Evolutionary conservation across 2,329 filamentous ascomycete genomes (phyloP).

Genomic region (Cladophialophora exuberans): DNA sequence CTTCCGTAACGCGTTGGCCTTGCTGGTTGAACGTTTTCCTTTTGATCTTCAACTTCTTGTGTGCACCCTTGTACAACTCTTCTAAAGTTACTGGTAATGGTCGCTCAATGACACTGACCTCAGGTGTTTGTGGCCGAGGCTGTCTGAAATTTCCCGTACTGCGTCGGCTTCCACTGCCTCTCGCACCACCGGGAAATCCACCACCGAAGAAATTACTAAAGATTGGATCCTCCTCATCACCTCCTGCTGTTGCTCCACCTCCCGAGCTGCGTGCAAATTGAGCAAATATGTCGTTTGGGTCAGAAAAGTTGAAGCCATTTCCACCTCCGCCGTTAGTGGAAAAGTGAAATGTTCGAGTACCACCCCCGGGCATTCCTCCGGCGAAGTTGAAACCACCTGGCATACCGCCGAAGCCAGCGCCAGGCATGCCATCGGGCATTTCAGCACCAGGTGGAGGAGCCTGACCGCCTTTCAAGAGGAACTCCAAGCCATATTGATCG

Average conservation of each 20-base stretch:
- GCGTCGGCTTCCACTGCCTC: conserved; percentile 45
- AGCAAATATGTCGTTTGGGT: conserved; percentile 80
- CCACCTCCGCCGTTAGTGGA: conserved; percentile 51
- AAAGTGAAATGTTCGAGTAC: conserved; percentile 55
- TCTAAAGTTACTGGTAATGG: conserved; percentile 80
- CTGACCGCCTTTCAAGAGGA: conserved; percentile 78
- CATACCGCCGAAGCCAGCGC: conserved; percentile 53
- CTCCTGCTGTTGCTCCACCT: conserved; percentile 49
- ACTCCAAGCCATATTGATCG: conserved; percentile 92
- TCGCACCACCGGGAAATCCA: conserved; percentile 42
- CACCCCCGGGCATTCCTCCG: conserved; percentile 54
- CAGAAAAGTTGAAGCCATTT: conserved; percentile 78
- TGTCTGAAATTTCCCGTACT: conserved; percentile 34
- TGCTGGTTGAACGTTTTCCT: conserved; percentile 88
- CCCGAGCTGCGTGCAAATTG: conserved; percentile 71
- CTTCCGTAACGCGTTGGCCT: conserved; percentile 82
- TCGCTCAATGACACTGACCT: conserved; percentile 89
- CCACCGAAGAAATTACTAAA: conserved; percentile 58
- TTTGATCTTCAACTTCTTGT: conserved; percentile 98
- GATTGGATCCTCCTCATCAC: conserved; percentile 60
- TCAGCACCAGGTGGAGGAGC: conserved; percentile 65
- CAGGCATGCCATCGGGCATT: conserved; percentile 53
- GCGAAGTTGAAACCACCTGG: conserved; percentile 56
- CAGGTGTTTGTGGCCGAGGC: conserved; percentile 62
- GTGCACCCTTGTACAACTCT: conserved; percentile 82